Conservation (phyloP, 257 asterid species). For the Ehretia macrophylla region DNA sequence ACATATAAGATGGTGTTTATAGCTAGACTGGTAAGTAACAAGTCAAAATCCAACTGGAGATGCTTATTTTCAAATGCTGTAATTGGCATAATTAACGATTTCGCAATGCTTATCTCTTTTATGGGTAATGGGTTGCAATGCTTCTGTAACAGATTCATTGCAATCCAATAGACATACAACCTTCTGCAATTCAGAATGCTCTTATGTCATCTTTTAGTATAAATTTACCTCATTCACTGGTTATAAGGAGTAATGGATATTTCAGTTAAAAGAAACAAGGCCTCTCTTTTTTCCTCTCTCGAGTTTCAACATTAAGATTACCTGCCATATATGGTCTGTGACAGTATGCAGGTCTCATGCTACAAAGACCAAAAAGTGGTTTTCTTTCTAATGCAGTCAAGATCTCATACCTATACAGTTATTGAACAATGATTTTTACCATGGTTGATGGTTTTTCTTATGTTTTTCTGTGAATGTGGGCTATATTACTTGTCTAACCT, state of each 20-base stretch:
- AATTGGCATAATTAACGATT: too few relatives aligned
- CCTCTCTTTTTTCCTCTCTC: not conserved
- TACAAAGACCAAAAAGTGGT: not conserved
- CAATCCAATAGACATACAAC: not conserved
- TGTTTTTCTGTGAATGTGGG: too few relatives aligned
- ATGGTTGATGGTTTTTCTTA: not conserved
- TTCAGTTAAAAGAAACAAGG: not conserved
- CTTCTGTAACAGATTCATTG: too few relatives aligned
- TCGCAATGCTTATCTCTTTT: too few relatives aligned
- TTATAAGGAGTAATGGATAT: not conserved
- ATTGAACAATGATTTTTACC: not conserved
- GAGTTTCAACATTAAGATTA: not conserved
- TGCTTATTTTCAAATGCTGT: too few relatives aligned
- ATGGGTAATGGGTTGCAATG: too few relatives aligned
- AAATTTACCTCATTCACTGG: not conserved
- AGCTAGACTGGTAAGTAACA: too few relatives aligned
- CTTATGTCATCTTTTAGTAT: not conserved
- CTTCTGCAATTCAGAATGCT: not conserved
- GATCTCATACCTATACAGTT: too few relatives aligned
- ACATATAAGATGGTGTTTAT: too few relatives aligned
- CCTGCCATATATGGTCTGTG: not conserved
- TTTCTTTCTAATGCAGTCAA: not conserved
- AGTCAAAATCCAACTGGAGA: too few relatives aligned
- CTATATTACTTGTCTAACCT: too few relatives aligned
- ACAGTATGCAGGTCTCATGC: not conserved